Percentiles rank a stretch among this genome's conserved stretches.
These are phyloP conservation scores for Trametopsis cervina DNA, from an alignment of 768 basidiomycete genomes.

Conservation along the genomic window DNA sequence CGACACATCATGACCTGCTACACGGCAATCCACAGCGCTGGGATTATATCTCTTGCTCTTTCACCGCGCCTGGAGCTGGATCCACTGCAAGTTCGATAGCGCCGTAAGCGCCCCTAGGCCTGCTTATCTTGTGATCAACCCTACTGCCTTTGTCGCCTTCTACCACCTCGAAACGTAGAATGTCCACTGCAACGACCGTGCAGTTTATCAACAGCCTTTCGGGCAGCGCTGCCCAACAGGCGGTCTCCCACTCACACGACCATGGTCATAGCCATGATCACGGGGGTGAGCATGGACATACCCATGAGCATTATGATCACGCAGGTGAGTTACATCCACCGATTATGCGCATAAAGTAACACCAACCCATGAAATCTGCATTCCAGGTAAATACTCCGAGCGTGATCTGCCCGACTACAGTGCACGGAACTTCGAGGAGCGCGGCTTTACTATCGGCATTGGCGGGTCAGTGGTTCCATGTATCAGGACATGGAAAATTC, in stretches of 20 bases:
- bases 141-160: too few relatives aligned
- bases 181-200: constrained; percentile 32
- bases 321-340: constrained; percentile 44
- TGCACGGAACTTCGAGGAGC: constrained; percentile 77
- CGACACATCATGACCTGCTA: too few relatives aligned
- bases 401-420: constrained; percentile 89
- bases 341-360: background rate
- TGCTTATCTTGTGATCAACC: too few relatives aligned
- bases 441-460: constrained; percentile 97
- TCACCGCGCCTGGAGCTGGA: too few relatives aligned
- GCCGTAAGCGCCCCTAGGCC: too few relatives aligned
- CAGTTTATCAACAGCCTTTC: constrained; percentile 71
- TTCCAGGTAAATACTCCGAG: constrained; percentile 81
- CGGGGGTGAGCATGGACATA: constrained; percentile 83
- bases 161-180: too few relatives aligned
- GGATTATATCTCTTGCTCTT: too few relatives aligned
- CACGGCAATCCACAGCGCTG: too few relatives aligned
- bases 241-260: constrained; percentile 46
- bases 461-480: constrained; percentile 65
- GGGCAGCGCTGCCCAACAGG: constrained; percentile 24
- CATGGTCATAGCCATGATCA: constrained; percentile 45
- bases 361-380: background rate
- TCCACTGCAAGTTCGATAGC: too few relatives aligned
- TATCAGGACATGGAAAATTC: background rate
- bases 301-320: constrained; percentile 89